phyloP scores from a whole-genome alignment of 2,329 filamentous ascomycete species.

The Hypoxylon sp. region DNA sequence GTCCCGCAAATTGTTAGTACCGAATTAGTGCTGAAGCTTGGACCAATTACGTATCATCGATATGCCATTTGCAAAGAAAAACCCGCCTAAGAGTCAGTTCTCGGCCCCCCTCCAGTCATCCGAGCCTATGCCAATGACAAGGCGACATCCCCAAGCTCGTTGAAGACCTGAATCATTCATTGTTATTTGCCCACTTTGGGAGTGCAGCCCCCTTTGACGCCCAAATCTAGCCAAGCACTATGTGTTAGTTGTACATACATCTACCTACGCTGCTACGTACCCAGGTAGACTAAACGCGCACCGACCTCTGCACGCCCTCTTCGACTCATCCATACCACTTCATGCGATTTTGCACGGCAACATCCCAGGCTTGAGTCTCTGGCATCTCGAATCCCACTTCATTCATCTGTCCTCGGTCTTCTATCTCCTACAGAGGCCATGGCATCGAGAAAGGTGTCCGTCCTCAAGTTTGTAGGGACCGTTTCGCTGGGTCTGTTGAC shows the following conservation, averaged over 20 bases:
- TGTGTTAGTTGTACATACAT: conserved; percentile 17
- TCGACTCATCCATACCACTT: conserved; percentile 13
- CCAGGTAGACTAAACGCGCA: conserved; percentile 14
- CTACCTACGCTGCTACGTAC: neutral
- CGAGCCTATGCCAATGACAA: conserved; percentile 19
- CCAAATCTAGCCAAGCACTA: conserved; percentile 20
- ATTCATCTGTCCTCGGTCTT: conserved; percentile 24
- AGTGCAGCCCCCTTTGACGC: conserved; percentile 22
- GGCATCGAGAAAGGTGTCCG: conserved; percentile 78
- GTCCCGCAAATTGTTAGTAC: conserved; percentile 27
- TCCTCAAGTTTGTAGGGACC: conserved; percentile 94
- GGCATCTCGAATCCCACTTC: conserved; percentile 21
- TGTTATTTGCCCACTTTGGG: conserved; percentile 28
- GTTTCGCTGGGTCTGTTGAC: conserved; percentile 90
- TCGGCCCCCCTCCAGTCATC: conserved; percentile 26
- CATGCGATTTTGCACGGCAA: conserved; percentile 25
- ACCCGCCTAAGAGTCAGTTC: conserved; percentile 14
- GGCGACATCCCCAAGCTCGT: neutral
- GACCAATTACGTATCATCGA: conserved; percentile 47
- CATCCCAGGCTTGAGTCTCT: conserved; percentile 19
- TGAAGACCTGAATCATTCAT: conserved; percentile 27
- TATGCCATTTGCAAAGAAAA: conserved; percentile 30
- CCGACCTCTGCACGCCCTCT: conserved; percentile 21
- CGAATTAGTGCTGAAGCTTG: conserved; percentile 15
- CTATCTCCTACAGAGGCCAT: conserved; percentile 61